A percentile compares a stretch with the other conserved stretches of the same genome.
These are phyloP conservation scores for Fraxinus baroniana DNA, from an alignment of 305 asterid genomes.

Conservation along the genomic window DNA sequence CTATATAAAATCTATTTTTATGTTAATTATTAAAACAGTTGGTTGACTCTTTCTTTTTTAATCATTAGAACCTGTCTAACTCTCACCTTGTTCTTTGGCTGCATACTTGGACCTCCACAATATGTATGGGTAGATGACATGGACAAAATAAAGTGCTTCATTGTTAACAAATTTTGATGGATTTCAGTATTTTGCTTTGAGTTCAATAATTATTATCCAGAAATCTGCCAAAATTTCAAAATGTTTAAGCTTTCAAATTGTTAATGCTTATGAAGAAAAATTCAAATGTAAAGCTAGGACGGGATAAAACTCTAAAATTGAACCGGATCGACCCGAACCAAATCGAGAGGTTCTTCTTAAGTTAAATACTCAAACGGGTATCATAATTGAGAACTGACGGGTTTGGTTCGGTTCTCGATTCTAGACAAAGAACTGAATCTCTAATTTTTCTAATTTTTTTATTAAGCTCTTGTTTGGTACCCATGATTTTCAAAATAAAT, in stretches of 20 bases:
- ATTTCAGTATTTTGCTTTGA: not conserved
- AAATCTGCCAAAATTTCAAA: not conserved
- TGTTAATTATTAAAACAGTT: not conserved
- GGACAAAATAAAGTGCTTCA: conserved; percentile 6
- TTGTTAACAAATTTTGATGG: not conserved
- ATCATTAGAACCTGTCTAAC: conserved; percentile 16
- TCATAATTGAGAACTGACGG: too few species aligned
- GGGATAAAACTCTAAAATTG: too few species aligned
- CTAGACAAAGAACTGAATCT: too few species aligned
- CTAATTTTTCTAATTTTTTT: too few species aligned
- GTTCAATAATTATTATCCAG: not conserved
- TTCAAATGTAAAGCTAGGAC: not conserved
- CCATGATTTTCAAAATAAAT: too few species aligned
- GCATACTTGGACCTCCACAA: not conserved
- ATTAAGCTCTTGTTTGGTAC: too few species aligned
- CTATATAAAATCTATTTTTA: conserved; percentile 12
- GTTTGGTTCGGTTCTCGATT: too few species aligned
- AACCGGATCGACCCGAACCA: too few species aligned
- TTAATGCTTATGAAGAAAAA: not conserved
- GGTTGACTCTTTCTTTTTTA: conserved; percentile 1
- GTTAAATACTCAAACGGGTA: too few species aligned
- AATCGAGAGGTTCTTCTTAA: too few species aligned
- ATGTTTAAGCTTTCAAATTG: not conserved
- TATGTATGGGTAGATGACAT: not conserved
- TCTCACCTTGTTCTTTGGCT: not conserved